A percentile compares a stretch with the other conserved stretches of the same genome.
phyloP scores from a whole-genome alignment of 768 basidiomycete species.

The Trichaptum fuscoviolaceum region DNA sequence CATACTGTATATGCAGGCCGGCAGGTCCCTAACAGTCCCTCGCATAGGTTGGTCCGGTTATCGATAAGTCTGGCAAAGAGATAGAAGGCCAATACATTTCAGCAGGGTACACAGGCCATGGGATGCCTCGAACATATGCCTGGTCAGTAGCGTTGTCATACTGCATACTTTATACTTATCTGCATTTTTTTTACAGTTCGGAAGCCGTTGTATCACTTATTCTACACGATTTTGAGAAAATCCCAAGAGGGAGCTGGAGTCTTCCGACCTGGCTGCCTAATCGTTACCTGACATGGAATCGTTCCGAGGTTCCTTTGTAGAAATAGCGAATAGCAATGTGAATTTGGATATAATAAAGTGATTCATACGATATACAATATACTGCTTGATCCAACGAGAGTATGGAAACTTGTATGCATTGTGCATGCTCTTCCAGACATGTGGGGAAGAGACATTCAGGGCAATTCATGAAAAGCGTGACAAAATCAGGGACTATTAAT shows the following conservation, averaged over 20 bases:
- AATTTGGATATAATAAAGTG: too few species aligned
- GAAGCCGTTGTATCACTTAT: slow-evolving; percentile 61
- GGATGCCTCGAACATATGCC: slow-evolving; percentile 72
- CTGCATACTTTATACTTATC: slow-evolving; percentile 3
- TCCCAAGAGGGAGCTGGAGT: slow-evolving; percentile 36
- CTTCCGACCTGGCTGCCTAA: slow-evolving; percentile 58
- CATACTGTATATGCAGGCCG: not conserved
- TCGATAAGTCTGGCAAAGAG: slow-evolving; percentile 18
- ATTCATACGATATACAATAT: too few species aligned
- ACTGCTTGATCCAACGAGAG: too few species aligned
- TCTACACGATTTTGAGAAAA: slow-evolving; percentile 32
- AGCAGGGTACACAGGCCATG: slow-evolving; percentile 73
- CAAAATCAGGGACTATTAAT: not conserved
- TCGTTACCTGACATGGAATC: slow-evolving; percentile 29
- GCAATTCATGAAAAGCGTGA: not conserved
- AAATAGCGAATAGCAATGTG: too few species aligned
- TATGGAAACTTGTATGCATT: not conserved
- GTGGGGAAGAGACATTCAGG: not conserved
- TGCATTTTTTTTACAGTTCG: slow-evolving; percentile 35
- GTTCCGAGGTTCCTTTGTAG: not conserved
- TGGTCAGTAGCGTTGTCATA: slow-evolving; percentile 39
- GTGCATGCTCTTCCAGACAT: not conserved
- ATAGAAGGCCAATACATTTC: slow-evolving; percentile 63
- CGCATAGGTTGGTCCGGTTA: slow-evolving; percentile 57
- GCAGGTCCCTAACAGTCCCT: not conserved